Evolutionary conservation across 176 grass and related monocot species (phyloP).

Genomic region (Themeda triandra): DNA sequence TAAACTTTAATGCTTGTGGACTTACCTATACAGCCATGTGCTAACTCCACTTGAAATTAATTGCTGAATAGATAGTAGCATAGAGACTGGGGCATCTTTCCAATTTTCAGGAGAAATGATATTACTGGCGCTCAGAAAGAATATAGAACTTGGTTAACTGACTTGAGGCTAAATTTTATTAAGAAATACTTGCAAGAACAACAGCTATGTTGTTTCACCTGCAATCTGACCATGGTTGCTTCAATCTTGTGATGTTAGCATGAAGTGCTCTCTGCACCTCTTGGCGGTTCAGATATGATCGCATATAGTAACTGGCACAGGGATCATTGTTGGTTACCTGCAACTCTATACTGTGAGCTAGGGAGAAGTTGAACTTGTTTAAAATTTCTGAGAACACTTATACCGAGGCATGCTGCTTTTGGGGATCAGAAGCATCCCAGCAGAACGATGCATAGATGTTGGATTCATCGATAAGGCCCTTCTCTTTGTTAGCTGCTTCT

Average conservation of each 20-base stretch:
- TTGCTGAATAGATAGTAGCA: constrained; percentile 31
- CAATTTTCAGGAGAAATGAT: constrained; percentile 37
- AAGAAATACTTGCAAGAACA: constrained; percentile 10
- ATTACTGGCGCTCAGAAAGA: constrained; percentile 11
- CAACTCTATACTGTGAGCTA: constrained; percentile 22
- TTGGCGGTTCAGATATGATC: constrained; percentile 45
- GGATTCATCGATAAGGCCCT: constrained; percentile 24
- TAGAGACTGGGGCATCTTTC: constrained; percentile 37
- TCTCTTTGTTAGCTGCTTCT: constrained; percentile 20
- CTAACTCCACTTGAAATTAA: constrained; percentile 44
- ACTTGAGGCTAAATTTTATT: constrained; percentile 9
- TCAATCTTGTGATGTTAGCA: constrained; percentile 35
- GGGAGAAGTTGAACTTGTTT: neutral
- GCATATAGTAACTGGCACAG: constrained; percentile 31
- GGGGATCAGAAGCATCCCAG: constrained; percentile 26
- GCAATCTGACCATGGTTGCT: constrained; percentile 40
- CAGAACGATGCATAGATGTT: constrained; percentile 32
- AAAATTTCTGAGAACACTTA: constrained; percentile 5
- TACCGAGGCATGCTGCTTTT: constrained; percentile 16
- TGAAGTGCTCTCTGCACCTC: constrained; percentile 53
- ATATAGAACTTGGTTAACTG: neutral
- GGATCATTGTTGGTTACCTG: constrained; percentile 36
- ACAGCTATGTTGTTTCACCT: constrained; percentile 12
- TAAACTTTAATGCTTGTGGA: neutral
- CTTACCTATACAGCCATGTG: constrained; percentile 52